phyloP scores from a whole-genome alignment of 805 yeast species.

The Maudiozyma turicensis region DNA sequence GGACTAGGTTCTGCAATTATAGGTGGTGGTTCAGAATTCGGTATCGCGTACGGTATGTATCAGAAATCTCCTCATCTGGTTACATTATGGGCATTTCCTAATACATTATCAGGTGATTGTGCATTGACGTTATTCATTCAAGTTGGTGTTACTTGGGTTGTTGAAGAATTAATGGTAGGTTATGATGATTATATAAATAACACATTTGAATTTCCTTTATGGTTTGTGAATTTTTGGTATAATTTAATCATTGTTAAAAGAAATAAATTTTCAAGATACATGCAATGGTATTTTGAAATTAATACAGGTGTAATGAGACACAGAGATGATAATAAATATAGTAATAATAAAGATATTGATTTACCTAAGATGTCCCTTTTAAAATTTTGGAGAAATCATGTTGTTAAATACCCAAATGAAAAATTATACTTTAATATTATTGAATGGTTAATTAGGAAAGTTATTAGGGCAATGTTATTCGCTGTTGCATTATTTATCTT shows the following conservation, averaged over 20 bases:
- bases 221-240: background rate
- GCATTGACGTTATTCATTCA: conserved; percentile 18
- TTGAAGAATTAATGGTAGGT: conserved; percentile 16
- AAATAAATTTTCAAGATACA: background rate
- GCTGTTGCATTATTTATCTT: conserved; percentile 11
- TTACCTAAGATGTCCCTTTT: background rate
- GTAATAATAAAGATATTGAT: background rate
- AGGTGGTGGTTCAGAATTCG: conserved; percentile 22
- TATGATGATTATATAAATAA: conserved; percentile 10
- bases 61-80: conserved; percentile 4
- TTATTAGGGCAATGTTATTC: conserved; percentile 10
- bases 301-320: conserved; percentile 5
- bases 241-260: background rate
- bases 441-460: conserved; percentile 13
- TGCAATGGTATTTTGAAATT: conserved; percentile 9
- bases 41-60: conserved; percentile 23
- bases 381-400: background rate
- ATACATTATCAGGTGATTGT: conserved; percentile 22
- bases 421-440: conserved; percentile 7
- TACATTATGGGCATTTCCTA: conserved; percentile 21
- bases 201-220: conserved; percentile 1
- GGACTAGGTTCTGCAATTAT: conserved; percentile 15
- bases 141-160: conserved; percentile 17
- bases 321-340: conserved; percentile 1
- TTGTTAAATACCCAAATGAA: conserved; percentile 8